phyloP scores from a whole-genome alignment of 768 basidiomycete genomes.

The Russula griseocarnosa region DNA sequence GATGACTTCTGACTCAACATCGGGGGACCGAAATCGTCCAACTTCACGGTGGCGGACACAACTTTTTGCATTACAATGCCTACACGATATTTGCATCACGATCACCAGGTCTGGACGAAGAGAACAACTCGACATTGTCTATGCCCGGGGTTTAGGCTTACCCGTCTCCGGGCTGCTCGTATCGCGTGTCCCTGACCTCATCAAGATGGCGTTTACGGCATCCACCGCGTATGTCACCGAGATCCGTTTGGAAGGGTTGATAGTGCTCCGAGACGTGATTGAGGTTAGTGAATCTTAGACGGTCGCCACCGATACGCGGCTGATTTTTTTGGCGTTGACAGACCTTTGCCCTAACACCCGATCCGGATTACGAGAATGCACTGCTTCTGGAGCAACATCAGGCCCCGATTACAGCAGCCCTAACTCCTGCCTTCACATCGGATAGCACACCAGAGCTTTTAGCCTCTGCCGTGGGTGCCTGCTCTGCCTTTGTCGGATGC shows the following conservation, averaged over 20 bases:
- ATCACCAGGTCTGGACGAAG: constrained; percentile 66
- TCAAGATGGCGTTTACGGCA: constrained; percentile 97
- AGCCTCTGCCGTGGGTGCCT: constrained; percentile 87
- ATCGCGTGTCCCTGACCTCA: constrained; percentile 84
- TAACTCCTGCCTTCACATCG: constrained; percentile 93
- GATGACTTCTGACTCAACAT: constrained; percentile 41
- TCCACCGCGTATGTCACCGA: constrained; percentile 95
- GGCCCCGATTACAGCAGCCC: constrained; percentile 94
- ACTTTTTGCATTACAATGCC: constrained; percentile 86
- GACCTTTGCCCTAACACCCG: constrained; percentile 83
- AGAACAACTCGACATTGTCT: constrained; percentile 79
- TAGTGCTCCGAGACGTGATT: constrained; percentile 88
- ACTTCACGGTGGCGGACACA: constrained; percentile 96
- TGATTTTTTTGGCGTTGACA: constrained; percentile 34
- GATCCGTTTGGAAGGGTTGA: constrained; percentile 85
- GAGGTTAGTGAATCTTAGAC: constrained; percentile 50
- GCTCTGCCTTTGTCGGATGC: constrained; percentile 92
- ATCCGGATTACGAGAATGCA: constrained; percentile 89
- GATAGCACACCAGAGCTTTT: constrained; percentile 95
- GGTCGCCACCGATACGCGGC: neutral
- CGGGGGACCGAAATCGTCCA: constrained; percentile 40
- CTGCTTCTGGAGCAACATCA: constrained; percentile 94
- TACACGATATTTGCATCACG: constrained; percentile 82
- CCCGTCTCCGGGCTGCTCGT: constrained; percentile 64
- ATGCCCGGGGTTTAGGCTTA: constrained; percentile 60